These are phyloP conservation scores for Leishmania braziliensis DNA, from an alignment of 208 protist species.

Conservation along the genomic window DNA sequence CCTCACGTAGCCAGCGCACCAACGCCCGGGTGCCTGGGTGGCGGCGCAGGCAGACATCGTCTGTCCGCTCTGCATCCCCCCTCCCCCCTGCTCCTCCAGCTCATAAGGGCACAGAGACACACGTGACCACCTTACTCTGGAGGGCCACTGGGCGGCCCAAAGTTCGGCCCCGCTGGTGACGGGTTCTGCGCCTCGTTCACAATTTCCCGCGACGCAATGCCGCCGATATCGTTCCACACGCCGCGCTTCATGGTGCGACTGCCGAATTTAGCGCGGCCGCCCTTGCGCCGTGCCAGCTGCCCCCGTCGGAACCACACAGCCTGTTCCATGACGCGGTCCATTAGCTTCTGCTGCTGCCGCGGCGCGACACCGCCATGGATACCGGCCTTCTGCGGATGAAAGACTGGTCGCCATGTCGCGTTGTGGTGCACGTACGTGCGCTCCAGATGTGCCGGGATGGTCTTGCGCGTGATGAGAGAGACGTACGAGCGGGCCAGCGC, in stretches of 20 bases:
- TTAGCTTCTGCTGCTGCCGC: conserved; percentile 76
- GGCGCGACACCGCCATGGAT: conserved; percentile 68
- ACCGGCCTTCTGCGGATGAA: conserved; percentile 60
- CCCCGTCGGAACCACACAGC: conserved; percentile 68
- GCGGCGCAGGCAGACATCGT: neutral
- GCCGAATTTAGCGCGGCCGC: conserved; percentile 84
- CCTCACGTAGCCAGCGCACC: neutral
- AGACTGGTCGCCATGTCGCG: conserved; percentile 81
- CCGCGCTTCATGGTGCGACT: conserved; percentile 37
- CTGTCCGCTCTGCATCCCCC: neutral
- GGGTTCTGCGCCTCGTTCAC: conserved; percentile 46
- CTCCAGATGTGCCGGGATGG: conserved; percentile 82
- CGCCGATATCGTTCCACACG: conserved; percentile 85
- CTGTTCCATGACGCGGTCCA: conserved; percentile 66
- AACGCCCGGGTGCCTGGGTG: neutral
- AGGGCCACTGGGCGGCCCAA: conserved; percentile 60
- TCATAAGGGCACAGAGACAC: neutral
- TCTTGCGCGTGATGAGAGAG: conserved; percentile 80
- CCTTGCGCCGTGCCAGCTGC: conserved; percentile 73
- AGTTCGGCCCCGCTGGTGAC: conserved; percentile 41
- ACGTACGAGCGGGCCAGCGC: conserved; percentile 78
- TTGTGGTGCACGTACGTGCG: conserved; percentile 82
- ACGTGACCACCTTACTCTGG: conserved; percentile 32
- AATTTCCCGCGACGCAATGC: conserved; percentile 44
- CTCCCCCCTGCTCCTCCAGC: neutral